Base-by-base conservation (phyloP, 2,329 filamentous ascomycete species). In the Penicillium sp. region DNA sequence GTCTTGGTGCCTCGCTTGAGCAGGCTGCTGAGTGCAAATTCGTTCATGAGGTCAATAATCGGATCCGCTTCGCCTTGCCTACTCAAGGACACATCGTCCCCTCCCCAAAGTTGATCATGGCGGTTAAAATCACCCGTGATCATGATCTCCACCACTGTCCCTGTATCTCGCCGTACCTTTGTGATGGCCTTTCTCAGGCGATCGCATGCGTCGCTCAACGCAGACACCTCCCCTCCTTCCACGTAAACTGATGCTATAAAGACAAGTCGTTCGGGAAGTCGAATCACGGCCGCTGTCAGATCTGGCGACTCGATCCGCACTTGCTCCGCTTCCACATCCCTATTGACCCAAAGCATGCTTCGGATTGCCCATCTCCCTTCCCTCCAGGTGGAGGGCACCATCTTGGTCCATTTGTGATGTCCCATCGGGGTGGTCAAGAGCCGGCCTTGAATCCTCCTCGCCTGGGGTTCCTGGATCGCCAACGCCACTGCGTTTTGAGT, bases 11-110 rank as follows among this genome's bases (percentile, higher is more conserved):
- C 71, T 57, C 66, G 50, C 37, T 65, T 71, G 4, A 76, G 70
- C 29, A 76, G 55, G 61, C 71, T 75, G 22, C 53, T 53, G 3
- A 76, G 67, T 39, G 48, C 22, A 56, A 65, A 66, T 37, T 74
- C 63, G 57, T 56, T 69, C 60, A 76, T 76, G 5, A 76, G 59
- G 50, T 74, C 60, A 46, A 76, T 69, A 42, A 75, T 73, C 47
- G 50, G 58, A 45, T 74, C 65, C 20, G 65, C 73, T 64, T 76
- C 69, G n/a, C 73, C 72, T 58, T 77, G 61, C 51, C 69, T 67
- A 18, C 59, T 57, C 38, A 69, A 64, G 26, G 70, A 72, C 16
- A 71, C 57, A 9, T 67, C 52, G 48, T 70, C 63, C 59, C 66
- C 64, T 57, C 61, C 66, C 64, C 59, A 71, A 31, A 71, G 55